Base-by-base conservation (phyloP, 2,329 filamentous ascomycete species). In the Colletotrichum sansevieriae region DNA sequence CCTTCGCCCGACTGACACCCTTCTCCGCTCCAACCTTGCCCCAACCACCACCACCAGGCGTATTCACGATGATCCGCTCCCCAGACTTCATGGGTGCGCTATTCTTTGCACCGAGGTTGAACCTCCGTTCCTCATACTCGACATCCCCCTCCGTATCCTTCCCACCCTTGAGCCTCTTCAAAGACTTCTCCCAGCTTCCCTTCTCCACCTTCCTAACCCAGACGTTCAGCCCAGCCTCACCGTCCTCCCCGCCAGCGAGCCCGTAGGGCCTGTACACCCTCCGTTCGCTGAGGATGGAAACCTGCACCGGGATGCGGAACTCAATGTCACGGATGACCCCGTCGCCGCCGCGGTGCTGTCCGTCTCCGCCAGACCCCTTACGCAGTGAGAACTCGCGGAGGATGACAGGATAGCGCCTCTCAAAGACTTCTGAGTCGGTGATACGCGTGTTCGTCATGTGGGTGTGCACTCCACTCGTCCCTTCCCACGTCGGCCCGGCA, bases 31-130 rank as follows among this genome's bases (percentile, higher is more conserved):
- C 91, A 0, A 84, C 81, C 44, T 78, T 78, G 0, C 92, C 92
- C 91, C 92, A 95, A 0, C 90, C 93, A 47, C 93, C 93, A 62
- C 93, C 93, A 35, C 93, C 93, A 3, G 93, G 93, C 4, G 93
- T 95, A 71, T 85, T 85, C 18, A 96, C 84, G 63, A 95, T 92
- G 74, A 95, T 94, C 7, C 92, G 83, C 76, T 96, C 93, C 0
- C 93, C 93, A 1, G 89, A 83, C 75, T 88, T 84, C 91, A 95
- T 94, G 12, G 86, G 85, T 12, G 92, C 92, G 29, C 90, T 93
- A 73, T 95, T 95, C 84, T 95, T 95, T 1, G 89, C 91, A 0
- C 92, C 92, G 44, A 95, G 77, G 74, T 92, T 94, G 75, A 95
- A 90, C 59, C 84, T 83, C 44, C 90, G 82, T 77, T 90, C 85